Evolutionary conservation across 2,329 filamentous ascomycete species (phyloP).

Genomic region (Periconia sp.): DNA sequence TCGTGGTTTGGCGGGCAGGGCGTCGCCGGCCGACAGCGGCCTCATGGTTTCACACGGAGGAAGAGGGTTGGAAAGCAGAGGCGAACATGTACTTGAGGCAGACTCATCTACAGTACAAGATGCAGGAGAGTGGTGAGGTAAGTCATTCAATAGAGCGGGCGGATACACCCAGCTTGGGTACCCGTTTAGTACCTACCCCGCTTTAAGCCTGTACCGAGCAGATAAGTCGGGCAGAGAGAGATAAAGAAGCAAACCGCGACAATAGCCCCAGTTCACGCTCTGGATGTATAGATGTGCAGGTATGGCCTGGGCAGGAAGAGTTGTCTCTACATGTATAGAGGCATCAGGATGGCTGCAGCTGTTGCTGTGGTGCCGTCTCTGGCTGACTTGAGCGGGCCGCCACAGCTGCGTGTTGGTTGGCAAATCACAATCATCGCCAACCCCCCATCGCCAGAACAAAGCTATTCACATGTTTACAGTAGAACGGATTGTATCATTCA

Average conservation of each 20-base stretch:
- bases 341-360: background rate
- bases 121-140: constrained; percentile 1
- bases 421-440: constrained; percentile 6
- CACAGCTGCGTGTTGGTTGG: background rate
- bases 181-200: constrained; percentile 2
- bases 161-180: background rate
- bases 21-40: constrained; percentile 40
- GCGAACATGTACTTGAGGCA: background rate
- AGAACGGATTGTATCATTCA: background rate
- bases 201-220: background rate
- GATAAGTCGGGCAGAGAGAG: background rate
- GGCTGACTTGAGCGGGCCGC: no score
- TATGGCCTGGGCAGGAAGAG: background rate
- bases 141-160: background rate
- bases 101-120: background rate
- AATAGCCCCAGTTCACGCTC: no score
- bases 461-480: background rate
- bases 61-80: background rate
- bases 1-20: constrained; percentile 34
- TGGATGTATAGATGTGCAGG: no score
- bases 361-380: background rate
- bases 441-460: constrained; percentile 1
- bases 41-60: constrained; percentile 23
- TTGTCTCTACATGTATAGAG: background rate
- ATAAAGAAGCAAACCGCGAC: background rate